A percentile compares a stretch with the other conserved stretches of the same genome.
Conservation (phyloP, 495 filamentous ascomycete species). For the Penicillium egyptiacum region DNA sequence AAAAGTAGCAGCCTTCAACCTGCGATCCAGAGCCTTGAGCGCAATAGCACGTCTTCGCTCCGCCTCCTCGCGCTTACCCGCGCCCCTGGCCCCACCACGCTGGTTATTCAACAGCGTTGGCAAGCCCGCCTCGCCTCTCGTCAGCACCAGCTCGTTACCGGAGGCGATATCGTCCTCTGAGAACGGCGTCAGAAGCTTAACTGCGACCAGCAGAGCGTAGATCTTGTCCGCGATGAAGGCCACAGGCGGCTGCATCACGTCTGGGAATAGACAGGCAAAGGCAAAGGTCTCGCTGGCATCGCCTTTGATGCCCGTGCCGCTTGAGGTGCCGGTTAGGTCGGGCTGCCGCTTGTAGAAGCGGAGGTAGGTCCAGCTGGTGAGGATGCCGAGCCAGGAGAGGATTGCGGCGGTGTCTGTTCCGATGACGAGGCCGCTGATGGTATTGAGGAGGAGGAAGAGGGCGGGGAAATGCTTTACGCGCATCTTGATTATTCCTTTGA, state of each 20-base stretch:
- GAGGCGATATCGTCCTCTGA: constrained; percentile 80
- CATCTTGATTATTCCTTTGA: constrained; percentile 81
- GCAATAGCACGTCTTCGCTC: constrained; percentile 87
- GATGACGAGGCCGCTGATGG: constrained; percentile 73
- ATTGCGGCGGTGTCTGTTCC: constrained; percentile 83
- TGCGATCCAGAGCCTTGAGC: constrained; percentile 86
- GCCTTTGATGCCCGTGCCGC: constrained; percentile 59
- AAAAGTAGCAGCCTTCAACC: constrained; percentile 77
- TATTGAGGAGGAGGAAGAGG: constrained; percentile 77
- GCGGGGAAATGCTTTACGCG: constrained; percentile 94
- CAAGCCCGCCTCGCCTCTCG: constrained; percentile 64
- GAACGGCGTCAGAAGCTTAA: constrained; percentile 82
- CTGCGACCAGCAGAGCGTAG: constrained; percentile 69
- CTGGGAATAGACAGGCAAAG: constrained; percentile 94
- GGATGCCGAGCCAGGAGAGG: constrained; percentile 76
- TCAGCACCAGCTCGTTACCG: constrained; percentile 69
- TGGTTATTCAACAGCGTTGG: constrained; percentile 56
- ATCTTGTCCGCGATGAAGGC: constrained; percentile 69
- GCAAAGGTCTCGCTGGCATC: constrained; percentile 95
- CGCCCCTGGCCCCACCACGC: constrained; percentile 41
- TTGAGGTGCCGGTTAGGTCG: constrained; percentile 53
- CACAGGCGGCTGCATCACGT: constrained; percentile 75
- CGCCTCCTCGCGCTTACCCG: constrained; percentile 77
- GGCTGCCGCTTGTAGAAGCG: constrained; percentile 91
- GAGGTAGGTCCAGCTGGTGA: constrained; percentile 92